Percentiles rank a stretch among this genome's conserved stretches.
These are phyloP conservation scores for Antitrichia curtipendula DNA, from an alignment of 225 moss, liverwort and hornwort genomes.

Conservation along the genomic window DNA sequence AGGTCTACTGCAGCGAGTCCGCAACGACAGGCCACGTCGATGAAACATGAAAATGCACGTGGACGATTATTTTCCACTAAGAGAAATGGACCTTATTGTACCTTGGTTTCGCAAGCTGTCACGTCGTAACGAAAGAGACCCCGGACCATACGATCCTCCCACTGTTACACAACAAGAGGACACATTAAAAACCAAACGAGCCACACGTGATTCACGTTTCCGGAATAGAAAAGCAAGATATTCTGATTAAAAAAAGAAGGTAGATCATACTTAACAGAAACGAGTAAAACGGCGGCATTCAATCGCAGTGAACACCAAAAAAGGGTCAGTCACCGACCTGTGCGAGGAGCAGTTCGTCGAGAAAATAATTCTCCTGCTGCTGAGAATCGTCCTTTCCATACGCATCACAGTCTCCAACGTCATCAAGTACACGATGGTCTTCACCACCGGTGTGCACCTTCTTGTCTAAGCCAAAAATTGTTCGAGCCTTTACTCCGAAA, in stretches of 20 bases:
- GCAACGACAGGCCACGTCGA: background rate
- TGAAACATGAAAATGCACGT: background rate
- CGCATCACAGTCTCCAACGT: background rate
- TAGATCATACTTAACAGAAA: background rate
- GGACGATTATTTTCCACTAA: background rate
- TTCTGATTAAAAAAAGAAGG: background rate
- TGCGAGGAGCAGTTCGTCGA: slow-evolving; percentile 46
- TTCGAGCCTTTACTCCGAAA: slow-evolving; percentile 13
- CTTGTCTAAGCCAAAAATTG: background rate
- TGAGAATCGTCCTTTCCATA: background rate
- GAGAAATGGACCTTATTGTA: background rate
- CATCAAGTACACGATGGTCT: background rate
- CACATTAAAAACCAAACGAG: background rate
- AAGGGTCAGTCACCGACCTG: slow-evolving; percentile 18
- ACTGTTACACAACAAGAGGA: slow-evolving; percentile 19
- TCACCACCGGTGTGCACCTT: background rate
- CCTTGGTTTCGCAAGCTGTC: slow-evolving; percentile 79
- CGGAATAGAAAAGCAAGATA: background rate
- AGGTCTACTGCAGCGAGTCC: background rate
- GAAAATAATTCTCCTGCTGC: slow-evolving; percentile 17
- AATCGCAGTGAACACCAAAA: background rate
- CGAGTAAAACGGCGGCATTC: background rate
- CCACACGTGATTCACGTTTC: background rate
- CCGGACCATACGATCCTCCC: slow-evolving; percentile 58
- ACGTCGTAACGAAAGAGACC: slow-evolving; percentile 91